phyloP scores from a whole-genome alignment of 805 yeast species.

The Wickerhamomyces xylosicus region DNA sequence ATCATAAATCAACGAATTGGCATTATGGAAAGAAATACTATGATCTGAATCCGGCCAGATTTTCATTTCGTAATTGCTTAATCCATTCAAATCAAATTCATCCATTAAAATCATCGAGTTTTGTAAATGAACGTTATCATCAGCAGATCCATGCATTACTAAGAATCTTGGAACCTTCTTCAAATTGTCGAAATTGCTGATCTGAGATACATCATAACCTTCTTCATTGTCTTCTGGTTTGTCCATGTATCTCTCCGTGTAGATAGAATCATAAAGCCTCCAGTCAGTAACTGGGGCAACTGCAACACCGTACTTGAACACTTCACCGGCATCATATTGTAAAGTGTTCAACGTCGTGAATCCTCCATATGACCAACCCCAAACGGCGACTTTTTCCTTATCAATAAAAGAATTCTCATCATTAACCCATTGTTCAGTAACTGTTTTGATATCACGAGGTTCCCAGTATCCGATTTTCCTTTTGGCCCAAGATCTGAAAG shows the following conservation, averaged over 20 bases:
- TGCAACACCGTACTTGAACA: slow-evolving; percentile 83
- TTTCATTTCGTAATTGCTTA: slow-evolving; percentile 75
- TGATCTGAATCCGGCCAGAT: slow-evolving; percentile 81
- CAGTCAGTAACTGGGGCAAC: slow-evolving; percentile 98
- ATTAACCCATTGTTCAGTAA: slow-evolving; percentile 49
- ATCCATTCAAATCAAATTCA: slow-evolving; percentile 50
- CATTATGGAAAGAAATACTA: slow-evolving; percentile 61
- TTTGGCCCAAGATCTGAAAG: slow-evolving; percentile 69
- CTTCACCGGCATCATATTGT: slow-evolving; percentile 65
- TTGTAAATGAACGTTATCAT: slow-evolving; percentile 95
- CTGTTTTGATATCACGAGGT: slow-evolving; percentile 75
- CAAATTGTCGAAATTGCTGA: slow-evolving; percentile 46
- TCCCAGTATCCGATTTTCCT: slow-evolving; percentile 77
- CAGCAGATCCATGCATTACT: slow-evolving; percentile 95
- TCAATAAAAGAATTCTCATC: slow-evolving; percentile 43
- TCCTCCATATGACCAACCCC: slow-evolving; percentile 99
- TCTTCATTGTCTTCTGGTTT: slow-evolving; percentile 56
- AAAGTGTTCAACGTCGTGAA: slow-evolving; percentile 82
- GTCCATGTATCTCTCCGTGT: slow-evolving; percentile 92
- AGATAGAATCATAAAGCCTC: slow-evolving; percentile 84
- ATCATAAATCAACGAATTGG: slow-evolving; percentile 57
- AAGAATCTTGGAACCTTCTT: slow-evolving; percentile 55
- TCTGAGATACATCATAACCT: slow-evolving; percentile 54
- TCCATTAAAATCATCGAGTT: slow-evolving; percentile 76
- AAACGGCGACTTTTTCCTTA: slow-evolving; percentile 58